Evolutionary conservation across 116 monocot genomes (phyloP).

Genomic region (Papilionanthe hybrid): DNA sequence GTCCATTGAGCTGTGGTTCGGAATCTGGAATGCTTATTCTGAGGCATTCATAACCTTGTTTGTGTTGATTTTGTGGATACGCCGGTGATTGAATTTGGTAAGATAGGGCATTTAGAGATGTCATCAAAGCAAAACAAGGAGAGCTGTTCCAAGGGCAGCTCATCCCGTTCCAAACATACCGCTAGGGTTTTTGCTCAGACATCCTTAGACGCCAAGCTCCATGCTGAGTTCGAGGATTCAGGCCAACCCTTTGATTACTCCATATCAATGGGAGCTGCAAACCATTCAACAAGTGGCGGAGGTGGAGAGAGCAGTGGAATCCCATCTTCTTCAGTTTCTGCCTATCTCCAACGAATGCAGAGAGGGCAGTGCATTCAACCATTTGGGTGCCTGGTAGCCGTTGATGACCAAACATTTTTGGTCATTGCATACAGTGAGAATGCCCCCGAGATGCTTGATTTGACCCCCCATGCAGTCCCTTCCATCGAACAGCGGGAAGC

Average conservation of each 20-base stretch:
- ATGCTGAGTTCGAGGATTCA: conserved; percentile 61
- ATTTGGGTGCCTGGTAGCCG: conserved; percentile 73
- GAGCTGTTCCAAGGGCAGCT: conserved; percentile 40
- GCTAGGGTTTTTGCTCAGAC: conserved; percentile 40
- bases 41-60: background rate
- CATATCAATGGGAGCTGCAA: conserved; percentile 26
- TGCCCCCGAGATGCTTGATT: conserved; percentile 84
- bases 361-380: conserved; percentile 75
- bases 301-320: conserved; percentile 13
- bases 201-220: conserved; percentile 63
- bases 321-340: conserved; percentile 42
- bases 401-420: conserved; percentile 51
- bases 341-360: conserved; percentile 76
- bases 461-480: conserved; percentile 78
- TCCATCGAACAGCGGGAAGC: conserved; percentile 60
- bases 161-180: conserved; percentile 34
- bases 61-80: background rate
- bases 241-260: conserved; percentile 64
- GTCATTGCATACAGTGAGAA: conserved; percentile 80
- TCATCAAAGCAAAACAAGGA: conserved; percentile 32
- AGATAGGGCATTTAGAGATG: conserved; percentile 14
- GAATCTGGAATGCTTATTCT: background rate
- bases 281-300: background rate
- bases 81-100: background rate
- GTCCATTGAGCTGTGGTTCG: background rate